These are phyloP conservation scores for Neofusicoccum ribis DNA, from an alignment of 2,329 filamentous ascomycete species.

Conservation along the genomic window DNA sequence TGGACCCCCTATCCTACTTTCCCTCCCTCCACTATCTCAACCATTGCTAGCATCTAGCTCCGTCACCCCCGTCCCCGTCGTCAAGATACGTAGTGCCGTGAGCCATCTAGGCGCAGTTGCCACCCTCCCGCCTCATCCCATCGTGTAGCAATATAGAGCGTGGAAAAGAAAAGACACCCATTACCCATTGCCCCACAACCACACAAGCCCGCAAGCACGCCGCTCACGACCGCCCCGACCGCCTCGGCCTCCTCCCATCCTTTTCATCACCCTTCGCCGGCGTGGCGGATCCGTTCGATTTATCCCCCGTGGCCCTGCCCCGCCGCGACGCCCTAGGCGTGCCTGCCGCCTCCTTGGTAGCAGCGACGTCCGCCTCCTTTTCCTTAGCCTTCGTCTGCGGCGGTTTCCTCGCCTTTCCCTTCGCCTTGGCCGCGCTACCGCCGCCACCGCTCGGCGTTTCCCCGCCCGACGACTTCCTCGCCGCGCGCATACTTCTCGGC, in stretches of 20 bases:
- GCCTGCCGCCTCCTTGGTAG: too few species aligned
- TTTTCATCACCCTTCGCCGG: neutral
- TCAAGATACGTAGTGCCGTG: too few species aligned
- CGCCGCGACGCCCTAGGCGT: neutral
- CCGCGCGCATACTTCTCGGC: neutral
- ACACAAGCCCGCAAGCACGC: too few species aligned
- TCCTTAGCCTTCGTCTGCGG: neutral
- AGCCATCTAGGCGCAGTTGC: too few species aligned
- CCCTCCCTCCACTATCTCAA: too few species aligned
- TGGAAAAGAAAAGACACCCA: too few species aligned
- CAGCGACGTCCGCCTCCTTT: neutral
- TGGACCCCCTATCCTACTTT: too few species aligned
- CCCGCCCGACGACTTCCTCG: neutral
- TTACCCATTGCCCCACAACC: too few species aligned
- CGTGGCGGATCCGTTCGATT: neutral
- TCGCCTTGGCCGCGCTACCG: neutral
- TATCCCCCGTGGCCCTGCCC: neutral
- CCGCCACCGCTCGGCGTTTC: neutral
- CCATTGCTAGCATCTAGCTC: too few species aligned
- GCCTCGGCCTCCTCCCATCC: neutral
- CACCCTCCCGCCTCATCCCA: too few species aligned
- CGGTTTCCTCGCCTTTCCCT: neutral
- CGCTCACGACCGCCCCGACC: neutral
- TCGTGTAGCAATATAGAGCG: too few species aligned
- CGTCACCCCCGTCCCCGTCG: too few species aligned